These are phyloP conservation scores for Ramularia collo-cygni DNA, from an alignment of 2,329 filamentous ascomycete species.

Conservation along the genomic window DNA sequence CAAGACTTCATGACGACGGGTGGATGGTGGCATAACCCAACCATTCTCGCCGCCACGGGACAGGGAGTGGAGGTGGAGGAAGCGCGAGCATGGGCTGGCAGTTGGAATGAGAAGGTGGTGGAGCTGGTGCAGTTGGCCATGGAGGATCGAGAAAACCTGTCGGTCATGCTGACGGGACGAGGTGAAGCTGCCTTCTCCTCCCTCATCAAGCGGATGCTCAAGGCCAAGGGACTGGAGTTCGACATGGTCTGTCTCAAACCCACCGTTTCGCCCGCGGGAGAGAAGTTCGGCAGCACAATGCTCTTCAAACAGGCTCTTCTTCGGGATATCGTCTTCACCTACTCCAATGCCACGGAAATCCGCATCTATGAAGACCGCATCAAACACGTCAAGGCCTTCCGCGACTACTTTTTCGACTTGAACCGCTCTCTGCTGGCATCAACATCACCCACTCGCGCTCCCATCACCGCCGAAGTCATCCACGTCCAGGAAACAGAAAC, in stretches of 20 bases:
- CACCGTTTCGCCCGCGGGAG: constrained; percentile 67
- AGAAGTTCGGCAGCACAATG: constrained; percentile 78
- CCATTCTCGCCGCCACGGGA: constrained; percentile 79
- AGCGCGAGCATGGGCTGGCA: constrained; percentile 75
- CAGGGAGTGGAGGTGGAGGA: constrained; percentile 78
- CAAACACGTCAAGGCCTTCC: constrained; percentile 70
- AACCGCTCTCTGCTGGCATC: constrained; percentile 53
- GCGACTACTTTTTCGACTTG: constrained; percentile 73
- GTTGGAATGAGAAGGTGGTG: constrained; percentile 91
- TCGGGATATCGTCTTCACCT: constrained; percentile 74
- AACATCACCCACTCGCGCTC: constrained; percentile 40
- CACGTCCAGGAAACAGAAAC: constrained; percentile 73
- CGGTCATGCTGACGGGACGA: constrained; percentile 80
- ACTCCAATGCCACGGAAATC: constrained; percentile 72
- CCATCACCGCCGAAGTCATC: constrained; percentile 72
- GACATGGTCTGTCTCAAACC: constrained; percentile 88
- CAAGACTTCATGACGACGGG: constrained; percentile 73
- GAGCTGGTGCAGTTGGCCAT: constrained; percentile 73
- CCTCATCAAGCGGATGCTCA: constrained; percentile 72
- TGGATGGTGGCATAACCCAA: constrained; percentile 87
- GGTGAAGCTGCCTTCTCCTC: constrained; percentile 70
- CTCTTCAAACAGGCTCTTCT: constrained; percentile 86
- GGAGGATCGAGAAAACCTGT: constrained; percentile 76
- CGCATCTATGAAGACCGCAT: constrained; percentile 58
- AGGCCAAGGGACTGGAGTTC: constrained; percentile 72